Evolutionary conservation across 805 yeast genomes (phyloP).

Genomic region (Candida silvicultrix): DNA sequence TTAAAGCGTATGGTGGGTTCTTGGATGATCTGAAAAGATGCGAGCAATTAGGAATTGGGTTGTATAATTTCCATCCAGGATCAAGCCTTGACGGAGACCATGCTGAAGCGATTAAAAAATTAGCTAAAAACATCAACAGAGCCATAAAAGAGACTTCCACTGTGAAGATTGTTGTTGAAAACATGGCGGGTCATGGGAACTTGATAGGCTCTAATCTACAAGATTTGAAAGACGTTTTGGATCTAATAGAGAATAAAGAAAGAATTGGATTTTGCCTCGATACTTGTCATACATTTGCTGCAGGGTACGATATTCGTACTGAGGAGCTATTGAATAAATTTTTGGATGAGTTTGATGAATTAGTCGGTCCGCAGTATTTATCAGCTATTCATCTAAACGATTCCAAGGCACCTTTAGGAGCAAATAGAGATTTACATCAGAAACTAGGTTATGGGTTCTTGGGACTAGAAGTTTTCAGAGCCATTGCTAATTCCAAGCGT

Average conservation of each 20-base stretch:
- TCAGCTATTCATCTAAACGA: constrained; percentile 87
- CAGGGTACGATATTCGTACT: constrained; percentile 83
- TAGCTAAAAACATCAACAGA: constrained; percentile 75
- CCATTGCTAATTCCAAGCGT: constrained; percentile 61
- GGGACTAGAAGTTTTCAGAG: constrained; percentile 79
- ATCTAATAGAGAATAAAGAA: constrained; percentile 66
- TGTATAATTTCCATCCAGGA: constrained; percentile 92
- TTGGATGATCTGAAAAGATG: constrained; percentile 85
- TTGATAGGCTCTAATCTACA: constrained; percentile 77
- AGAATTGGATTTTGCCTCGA: constrained; percentile 96
- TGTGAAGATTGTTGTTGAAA: constrained; percentile 87
- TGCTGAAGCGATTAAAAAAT: constrained; percentile 50
- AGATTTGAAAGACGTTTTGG: constrained; percentile 72
- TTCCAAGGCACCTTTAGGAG: constrained; percentile 88
- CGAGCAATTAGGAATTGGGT: constrained; percentile 76
- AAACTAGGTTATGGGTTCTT: constrained; percentile 83
- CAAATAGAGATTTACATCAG: constrained; percentile 89
- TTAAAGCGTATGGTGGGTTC: constrained; percentile 69
- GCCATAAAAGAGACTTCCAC: constrained; percentile 69
- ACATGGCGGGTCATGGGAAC: constrained; percentile 97
- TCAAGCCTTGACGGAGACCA: constrained; percentile 75
- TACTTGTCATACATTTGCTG: constrained; percentile 95
- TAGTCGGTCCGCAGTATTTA: constrained; percentile 70
- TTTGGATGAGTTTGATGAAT: constrained; percentile 70
- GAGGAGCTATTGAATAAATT: constrained; percentile 53